Conservation (phyloP, 352 stramenopile species). For the Pythium plurisporium region DNA sequence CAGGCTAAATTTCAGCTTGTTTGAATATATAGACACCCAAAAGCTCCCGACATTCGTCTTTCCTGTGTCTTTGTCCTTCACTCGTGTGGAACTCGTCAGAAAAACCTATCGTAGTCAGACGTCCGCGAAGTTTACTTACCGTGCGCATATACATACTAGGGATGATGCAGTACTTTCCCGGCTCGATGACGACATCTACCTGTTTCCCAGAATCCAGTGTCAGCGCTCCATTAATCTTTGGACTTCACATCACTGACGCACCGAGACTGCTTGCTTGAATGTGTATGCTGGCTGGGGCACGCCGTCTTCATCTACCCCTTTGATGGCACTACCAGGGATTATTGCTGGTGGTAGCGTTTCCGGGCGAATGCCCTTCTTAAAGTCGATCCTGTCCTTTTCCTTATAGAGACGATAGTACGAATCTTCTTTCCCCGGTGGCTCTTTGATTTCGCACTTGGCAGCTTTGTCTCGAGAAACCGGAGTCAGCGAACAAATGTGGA, state of each 20-base stretch:
- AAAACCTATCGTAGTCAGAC: too few species aligned
- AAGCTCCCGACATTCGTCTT: slow-evolving; percentile 77
- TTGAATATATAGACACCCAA: slow-evolving; percentile 78
- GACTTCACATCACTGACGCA: slow-evolving; percentile 11
- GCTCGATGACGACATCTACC: slow-evolving; percentile 65
- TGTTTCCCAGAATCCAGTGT: slow-evolving; percentile 16
- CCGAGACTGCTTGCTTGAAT: slow-evolving; percentile 80
- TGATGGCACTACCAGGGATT: slow-evolving; percentile 71
- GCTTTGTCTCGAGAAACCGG: slow-evolving; percentile 21
- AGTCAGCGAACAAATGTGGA: slow-evolving; percentile 70
- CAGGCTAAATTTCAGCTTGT: slow-evolving; percentile 58
- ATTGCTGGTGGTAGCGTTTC: slow-evolving; percentile 60
- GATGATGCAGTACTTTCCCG: slow-evolving; percentile 76
- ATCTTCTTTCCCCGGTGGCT: slow-evolving; percentile 50
- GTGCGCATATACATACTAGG: slow-evolving; percentile 87
- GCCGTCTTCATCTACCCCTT: slow-evolving; percentile 58
- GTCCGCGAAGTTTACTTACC: slow-evolving; percentile 29
- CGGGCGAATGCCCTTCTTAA: slow-evolving; percentile 47
- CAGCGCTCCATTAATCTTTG: not conserved
- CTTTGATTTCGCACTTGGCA: slow-evolving; percentile 54
- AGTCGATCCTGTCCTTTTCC: slow-evolving; percentile 47
- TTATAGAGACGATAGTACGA: slow-evolving; percentile 76
- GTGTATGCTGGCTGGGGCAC: slow-evolving; percentile 71
- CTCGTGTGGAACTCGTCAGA: too few species aligned
- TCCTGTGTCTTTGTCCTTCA: slow-evolving; percentile 71